Conservation (phyloP, 2,329 filamentous ascomycete genomes). For the Monascus ruber region DNA sequence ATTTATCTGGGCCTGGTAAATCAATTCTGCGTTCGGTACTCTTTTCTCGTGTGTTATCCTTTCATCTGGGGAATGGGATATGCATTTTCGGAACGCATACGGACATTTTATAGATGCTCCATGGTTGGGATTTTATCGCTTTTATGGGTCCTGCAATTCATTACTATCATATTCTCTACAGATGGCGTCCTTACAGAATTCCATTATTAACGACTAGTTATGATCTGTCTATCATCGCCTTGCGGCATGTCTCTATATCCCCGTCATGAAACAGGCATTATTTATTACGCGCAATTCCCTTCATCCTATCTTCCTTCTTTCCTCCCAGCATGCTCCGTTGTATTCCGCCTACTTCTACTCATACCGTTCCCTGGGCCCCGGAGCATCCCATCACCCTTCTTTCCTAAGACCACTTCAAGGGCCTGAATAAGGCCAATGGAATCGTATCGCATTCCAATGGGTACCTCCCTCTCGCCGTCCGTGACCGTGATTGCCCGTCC, state of each 20-base stretch:
- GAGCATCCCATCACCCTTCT: slow-evolving; percentile 42
- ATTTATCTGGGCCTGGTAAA: too few species aligned
- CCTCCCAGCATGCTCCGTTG: slow-evolving; percentile 30
- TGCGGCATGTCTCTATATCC: neutral
- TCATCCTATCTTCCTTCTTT: slow-evolving; percentile 6
- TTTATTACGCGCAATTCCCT: neutral
- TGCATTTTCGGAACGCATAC: too few species aligned
- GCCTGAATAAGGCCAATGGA: slow-evolving; percentile 61
- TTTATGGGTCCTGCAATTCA: too few species aligned
- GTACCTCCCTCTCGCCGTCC: slow-evolving; percentile 36
- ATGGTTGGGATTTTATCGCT: neutral
- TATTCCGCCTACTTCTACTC: slow-evolving; percentile 51
- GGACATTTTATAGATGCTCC: too few species aligned
- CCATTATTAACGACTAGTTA: too few species aligned
- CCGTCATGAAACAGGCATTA: neutral
- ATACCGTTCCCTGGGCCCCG: slow-evolving; percentile 28
- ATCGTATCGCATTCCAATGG: slow-evolving; percentile 58
- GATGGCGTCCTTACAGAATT: too few species aligned
- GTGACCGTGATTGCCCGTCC: slow-evolving; percentile 45
- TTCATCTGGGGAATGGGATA: too few species aligned
- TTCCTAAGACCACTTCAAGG: slow-evolving; percentile 65
- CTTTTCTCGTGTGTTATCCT: too few species aligned
- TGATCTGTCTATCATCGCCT: too few species aligned
- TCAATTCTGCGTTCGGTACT: too few species aligned
- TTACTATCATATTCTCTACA: too few species aligned